Evolutionary conservation across 2,329 filamentous ascomycete species (phyloP), one percentile per base, ranked within the genome.

Genomic region (Xylariaceae sp.): DNA sequence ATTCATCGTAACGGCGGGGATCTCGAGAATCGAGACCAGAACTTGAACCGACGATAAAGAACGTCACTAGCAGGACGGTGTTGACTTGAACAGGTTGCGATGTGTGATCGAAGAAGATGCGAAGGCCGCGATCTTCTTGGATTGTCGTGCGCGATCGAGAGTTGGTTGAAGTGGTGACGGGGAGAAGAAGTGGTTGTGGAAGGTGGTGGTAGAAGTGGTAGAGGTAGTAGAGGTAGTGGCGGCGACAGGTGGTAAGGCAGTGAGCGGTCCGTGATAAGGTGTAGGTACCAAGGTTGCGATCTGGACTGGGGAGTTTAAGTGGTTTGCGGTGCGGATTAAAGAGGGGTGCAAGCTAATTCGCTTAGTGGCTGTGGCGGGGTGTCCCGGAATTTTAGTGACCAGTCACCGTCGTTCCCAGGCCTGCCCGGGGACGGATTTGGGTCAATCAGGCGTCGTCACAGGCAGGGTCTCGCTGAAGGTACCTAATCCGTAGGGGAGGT

Each of bases 1-100:
- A 76, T 97, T 97, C 91, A 97, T 95, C 66, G 69, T 81, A 76
- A 63, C 64, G 62, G 57, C 45, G 51, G 49, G 52, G 56, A 53
- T 60, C 54, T 35, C 53, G 57, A 18, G 56, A 53, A 49, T 18
- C 49, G 13, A 17, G 34, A 30, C 5, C 23, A 30, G 23, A n/a
- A 55, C 41, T 18, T 11, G 41, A 23, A 17, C 52, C 57, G 37
- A 56, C 6, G 41, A 41, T 52, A 39, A 51, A 18, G 48, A 18
- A 50, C 41, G 23, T 30, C 23, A 30, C 23, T 30, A 30, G 23
- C 23, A 30, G 23, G 23, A 30, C 23, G 23, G 23, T 30, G 23
- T 30, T 30, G 23, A 30, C 23, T 30, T 30, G 23, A 30, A 30
- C 23, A 30, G 23, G 23, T 30, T 30, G 23, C 23, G 23, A 30